phyloP scores from a whole-genome alignment of 768 basidiomycete genomes.

The Tulasnella sp. region DNA sequence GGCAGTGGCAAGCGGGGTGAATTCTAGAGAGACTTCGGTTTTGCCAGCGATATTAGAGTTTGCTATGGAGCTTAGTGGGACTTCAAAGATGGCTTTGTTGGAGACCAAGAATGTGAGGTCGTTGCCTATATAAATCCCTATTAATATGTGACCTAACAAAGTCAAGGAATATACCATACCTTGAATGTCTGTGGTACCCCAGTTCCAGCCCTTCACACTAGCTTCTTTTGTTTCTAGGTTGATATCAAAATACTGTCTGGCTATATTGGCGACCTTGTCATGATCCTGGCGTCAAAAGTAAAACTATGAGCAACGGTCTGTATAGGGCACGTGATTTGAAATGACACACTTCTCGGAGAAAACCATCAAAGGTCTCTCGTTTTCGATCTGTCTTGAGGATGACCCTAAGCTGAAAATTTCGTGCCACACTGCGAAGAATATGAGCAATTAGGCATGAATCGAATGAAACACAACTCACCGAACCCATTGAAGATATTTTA shows the following conservation, averaged over 20 bases:
- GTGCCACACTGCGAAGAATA: constrained; percentile 45
- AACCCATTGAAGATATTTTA: constrained; percentile 85
- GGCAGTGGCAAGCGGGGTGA: constrained; percentile 34
- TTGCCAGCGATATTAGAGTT: constrained; percentile 97
- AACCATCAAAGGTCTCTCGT: constrained; percentile 85
- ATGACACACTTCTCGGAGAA: constrained; percentile 67
- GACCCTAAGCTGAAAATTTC: constrained; percentile 80
- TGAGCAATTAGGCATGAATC: constrained; percentile 17
- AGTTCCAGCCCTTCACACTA: constrained; percentile 94
- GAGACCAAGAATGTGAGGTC: constrained; percentile 86
- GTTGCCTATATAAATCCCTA: constrained; percentile 42
- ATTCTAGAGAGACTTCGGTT: constrained; percentile 98
- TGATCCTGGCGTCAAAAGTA: constrained; percentile 49
- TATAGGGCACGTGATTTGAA: constrained; percentile 3
- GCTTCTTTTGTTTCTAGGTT: constrained; percentile 76
- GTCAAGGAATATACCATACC: constrained; percentile 35
- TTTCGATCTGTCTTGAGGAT: constrained; percentile 48
- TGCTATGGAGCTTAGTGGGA: constrained; percentile 73
- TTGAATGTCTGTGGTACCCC: constrained; percentile 91
- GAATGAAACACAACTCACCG: constrained; percentile 29
- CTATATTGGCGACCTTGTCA: constrained; percentile 61
- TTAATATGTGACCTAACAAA: not conserved
- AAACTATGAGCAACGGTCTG: constrained; percentile 1
- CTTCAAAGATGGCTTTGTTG: constrained; percentile 76
- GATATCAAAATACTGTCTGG: constrained; percentile 80